These are phyloP conservation scores for Monilinia polystroma DNA, from an alignment of 2,329 filamentous ascomycete genomes.

Conservation along the genomic window DNA sequence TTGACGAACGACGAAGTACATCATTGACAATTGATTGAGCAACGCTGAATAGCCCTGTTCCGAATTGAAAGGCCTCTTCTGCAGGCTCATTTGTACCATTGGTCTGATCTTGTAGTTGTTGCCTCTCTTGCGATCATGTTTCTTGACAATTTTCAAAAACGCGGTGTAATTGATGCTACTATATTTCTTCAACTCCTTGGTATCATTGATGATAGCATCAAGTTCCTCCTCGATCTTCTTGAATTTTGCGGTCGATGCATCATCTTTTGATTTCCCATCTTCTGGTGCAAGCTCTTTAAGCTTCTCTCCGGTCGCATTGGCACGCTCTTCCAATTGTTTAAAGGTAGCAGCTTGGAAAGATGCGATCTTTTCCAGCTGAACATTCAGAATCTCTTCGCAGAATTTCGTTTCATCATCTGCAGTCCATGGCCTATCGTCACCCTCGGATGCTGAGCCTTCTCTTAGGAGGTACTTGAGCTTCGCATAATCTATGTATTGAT, in stretches of 20 bases:
- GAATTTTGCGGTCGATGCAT: conserved; percentile 54
- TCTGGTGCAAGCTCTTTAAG: conserved; percentile 76
- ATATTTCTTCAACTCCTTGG: conserved; percentile 92
- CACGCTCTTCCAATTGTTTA: conserved; percentile 53
- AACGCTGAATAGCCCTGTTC: conserved; percentile 85
- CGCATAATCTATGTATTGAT: conserved; percentile 91
- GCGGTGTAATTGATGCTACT: conserved; percentile 96
- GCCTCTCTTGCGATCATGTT: conserved; percentile 93
- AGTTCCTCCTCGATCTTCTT: conserved; percentile 76
- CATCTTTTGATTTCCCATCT: conserved; percentile 51
- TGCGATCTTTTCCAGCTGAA: conserved; percentile 92
- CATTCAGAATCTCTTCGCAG: conserved; percentile 91
- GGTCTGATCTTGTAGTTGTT: conserved; percentile 84
- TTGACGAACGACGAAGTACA: conserved; percentile 93
- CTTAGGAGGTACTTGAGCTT: conserved; percentile 89
- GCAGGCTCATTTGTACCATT: conserved; percentile 84
- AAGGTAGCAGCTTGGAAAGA: conserved; percentile 82
- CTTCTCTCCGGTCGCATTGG: conserved; percentile 61
- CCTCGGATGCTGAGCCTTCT: conserved; percentile 56
- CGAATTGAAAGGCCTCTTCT: conserved; percentile 90
- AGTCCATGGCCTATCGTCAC: conserved; percentile 72
- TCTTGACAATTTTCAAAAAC: conserved; percentile 97
- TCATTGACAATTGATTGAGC: conserved; percentile 84
- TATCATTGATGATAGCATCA: conserved; percentile 83
- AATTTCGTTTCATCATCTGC: conserved; percentile 92